Conservation (phyloP, 306 rosid species). For the Malus domestica region ASM211411v1 NC_041793.1:23751001-23751500, state of each 20-base stretch:
- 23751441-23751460: slow-evolving; percentile 50
- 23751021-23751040: background rate
- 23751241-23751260: slow-evolving; percentile 21
- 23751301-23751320: slow-evolving; percentile 94
- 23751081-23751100: slow-evolving; percentile 30
- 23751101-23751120: slow-evolving; percentile 14
- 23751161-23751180: slow-evolving; percentile 12
- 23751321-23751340: slow-evolving; percentile 32
- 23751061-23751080: slow-evolving; percentile 9
- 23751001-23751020: background rate
- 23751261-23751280: slow-evolving; percentile 84
- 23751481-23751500: slow-evolving; percentile 95
- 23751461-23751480: slow-evolving; percentile 99
- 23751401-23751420: no score
- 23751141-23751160: slow-evolving; percentile 11
- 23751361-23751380: no score
- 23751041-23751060: slow-evolving; percentile 5
- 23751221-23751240: slow-evolving; percentile 13
- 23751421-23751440: background rate
- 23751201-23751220: slow-evolving; percentile 16
- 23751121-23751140: slow-evolving; percentile 8
- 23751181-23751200: slow-evolving; percentile 16
- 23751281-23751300: slow-evolving; percentile 77
- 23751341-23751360: background rate
- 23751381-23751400: background rate